Percentiles rank a stretch among this genome's conserved stretches.
phyloP scores from a whole-genome alignment of 2,329 filamentous ascomycete species.

The Sporothrix variecibatus region DNA sequence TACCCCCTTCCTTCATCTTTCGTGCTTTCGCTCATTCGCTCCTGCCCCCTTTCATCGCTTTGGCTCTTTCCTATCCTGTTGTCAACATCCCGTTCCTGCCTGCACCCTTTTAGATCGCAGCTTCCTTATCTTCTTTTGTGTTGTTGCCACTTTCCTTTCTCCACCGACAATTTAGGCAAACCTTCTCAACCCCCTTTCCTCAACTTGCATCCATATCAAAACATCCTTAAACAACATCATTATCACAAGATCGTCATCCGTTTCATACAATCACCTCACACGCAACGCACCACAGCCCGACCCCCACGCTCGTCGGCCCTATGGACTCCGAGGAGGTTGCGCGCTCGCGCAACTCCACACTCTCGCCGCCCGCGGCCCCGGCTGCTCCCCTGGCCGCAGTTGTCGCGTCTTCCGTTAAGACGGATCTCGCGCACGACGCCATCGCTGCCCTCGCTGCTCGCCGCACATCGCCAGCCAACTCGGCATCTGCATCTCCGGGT shows the following conservation, averaged over 20 bases:
- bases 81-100: not conserved
- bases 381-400: not conserved
- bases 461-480: not conserved
- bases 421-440: not conserved
- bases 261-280: not conserved
- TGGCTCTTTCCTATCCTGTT: not conserved
- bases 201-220: not conserved
- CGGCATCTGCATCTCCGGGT: not conserved
- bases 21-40: not conserved
- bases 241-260: not conserved
- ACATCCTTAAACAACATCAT: not conserved
- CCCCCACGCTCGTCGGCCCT: not conserved
- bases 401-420: not conserved
- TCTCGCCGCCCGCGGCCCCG: not conserved
- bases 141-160: not conserved
- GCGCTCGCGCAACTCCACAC: not conserved
- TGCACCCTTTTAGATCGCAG: not conserved
- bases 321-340: constrained; percentile 13
- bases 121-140: not conserved
- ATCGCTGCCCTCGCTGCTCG: constrained; percentile 19
- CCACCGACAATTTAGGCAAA: not conserved
- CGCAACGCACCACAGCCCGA: not conserved
- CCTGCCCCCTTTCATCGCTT: not conserved
- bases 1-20: constrained; percentile 2
- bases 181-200: not conserved